Evolutionary conservation across 805 yeast species (phyloP).

Genomic region (Nakazawaea peltata): DNA sequence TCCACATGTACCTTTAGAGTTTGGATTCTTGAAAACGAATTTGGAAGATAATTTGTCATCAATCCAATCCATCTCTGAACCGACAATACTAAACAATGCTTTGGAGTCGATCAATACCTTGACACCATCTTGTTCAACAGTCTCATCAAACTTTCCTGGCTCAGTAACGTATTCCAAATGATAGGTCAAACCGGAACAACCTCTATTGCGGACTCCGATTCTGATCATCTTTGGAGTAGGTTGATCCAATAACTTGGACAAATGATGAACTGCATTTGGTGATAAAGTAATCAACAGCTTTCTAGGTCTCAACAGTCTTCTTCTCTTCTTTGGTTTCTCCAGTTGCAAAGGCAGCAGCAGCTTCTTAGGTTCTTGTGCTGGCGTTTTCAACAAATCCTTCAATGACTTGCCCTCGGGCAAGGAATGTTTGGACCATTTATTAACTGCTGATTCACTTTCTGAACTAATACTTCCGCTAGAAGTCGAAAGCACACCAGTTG

Average conservation of each 20-base stretch:
- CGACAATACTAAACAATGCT: conserved; percentile 91
- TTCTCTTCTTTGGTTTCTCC: conserved; percentile 17
- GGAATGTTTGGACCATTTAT: conserved; percentile 12
- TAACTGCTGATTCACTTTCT: not conserved
- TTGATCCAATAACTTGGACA: conserved; percentile 56
- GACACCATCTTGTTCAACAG: conserved; percentile 89
- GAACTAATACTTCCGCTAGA: too few relatives aligned
- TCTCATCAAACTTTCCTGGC: conserved; percentile 95
- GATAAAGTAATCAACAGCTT: conserved; percentile 84
- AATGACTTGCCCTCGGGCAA: conserved; percentile 11
- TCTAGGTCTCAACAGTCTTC: conserved; percentile 75
- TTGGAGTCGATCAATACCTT: conserved; percentile 90
- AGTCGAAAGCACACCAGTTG: conserved; percentile 1
- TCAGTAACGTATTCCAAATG: conserved; percentile 81
- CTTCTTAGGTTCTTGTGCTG: not conserved
- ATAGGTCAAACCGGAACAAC: conserved; percentile 93
- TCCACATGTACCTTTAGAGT: conserved; percentile 96
- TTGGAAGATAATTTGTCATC: conserved; percentile 86
- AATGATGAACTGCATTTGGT: conserved; percentile 67
- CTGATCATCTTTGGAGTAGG: conserved; percentile 88
- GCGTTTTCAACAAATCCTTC: conserved; percentile 7
- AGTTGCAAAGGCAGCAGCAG: not conserved
- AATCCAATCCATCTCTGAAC: conserved; percentile 97
- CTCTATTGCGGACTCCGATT: conserved; percentile 91
- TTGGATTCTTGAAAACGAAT: conserved; percentile 91